Percentiles rank a stretch among this genome's conserved stretches.
These are phyloP conservation scores for Myrmaecium sp. DNA, from an alignment of 2,329 filamentous ascomycete species.

Conservation along the genomic window DNA sequence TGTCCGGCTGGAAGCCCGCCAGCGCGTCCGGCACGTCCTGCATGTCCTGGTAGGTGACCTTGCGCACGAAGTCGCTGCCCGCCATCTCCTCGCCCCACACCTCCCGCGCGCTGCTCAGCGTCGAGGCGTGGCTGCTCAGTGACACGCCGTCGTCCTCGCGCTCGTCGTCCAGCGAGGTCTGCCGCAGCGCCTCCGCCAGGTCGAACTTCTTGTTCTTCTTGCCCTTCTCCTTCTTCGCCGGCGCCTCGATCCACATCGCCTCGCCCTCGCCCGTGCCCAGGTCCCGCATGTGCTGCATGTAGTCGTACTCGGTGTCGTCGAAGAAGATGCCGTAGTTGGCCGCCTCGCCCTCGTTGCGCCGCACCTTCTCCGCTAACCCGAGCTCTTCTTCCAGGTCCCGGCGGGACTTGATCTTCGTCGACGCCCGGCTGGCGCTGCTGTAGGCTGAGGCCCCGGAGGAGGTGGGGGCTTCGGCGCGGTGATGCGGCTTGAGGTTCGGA, in stretches of 20 bases:
- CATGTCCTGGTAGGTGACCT: conserved; percentile 74
- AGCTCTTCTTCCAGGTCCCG: conserved; percentile 63
- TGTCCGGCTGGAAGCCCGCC: conserved; percentile 88
- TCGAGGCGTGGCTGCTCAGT: conserved; percentile 23
- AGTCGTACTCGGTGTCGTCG: conserved; percentile 92
- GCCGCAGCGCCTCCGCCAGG: conserved; percentile 65
- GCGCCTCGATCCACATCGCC: conserved; percentile 64
- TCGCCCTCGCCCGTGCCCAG: conserved; percentile 49
- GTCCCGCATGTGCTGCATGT: conserved; percentile 97
- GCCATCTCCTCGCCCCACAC: conserved; percentile 59
- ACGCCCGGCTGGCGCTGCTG: conserved; percentile 5
- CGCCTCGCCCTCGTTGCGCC: conserved; percentile 88
- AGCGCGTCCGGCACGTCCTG: conserved; percentile 85
- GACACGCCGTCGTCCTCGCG: conserved; percentile 26
- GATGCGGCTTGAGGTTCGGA: conserved; percentile 11
- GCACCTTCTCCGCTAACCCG: conserved; percentile 42
- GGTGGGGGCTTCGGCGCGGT: conserved; percentile 2
- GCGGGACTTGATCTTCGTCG: conserved; percentile 45
- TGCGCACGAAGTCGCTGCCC: conserved; percentile 62
- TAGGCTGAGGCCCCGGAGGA: conserved; percentile 8
- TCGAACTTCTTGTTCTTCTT: conserved; percentile 60
- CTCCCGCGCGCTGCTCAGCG: conserved; percentile 21
- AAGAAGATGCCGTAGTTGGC: conserved; percentile 87
- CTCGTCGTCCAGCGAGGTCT: conserved; percentile 28
- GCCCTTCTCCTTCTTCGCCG: conserved; percentile 43